Evolutionary conservation across 2,329 filamentous ascomycete species (phyloP).

Genomic region (Talaromyces piceae): DNA sequence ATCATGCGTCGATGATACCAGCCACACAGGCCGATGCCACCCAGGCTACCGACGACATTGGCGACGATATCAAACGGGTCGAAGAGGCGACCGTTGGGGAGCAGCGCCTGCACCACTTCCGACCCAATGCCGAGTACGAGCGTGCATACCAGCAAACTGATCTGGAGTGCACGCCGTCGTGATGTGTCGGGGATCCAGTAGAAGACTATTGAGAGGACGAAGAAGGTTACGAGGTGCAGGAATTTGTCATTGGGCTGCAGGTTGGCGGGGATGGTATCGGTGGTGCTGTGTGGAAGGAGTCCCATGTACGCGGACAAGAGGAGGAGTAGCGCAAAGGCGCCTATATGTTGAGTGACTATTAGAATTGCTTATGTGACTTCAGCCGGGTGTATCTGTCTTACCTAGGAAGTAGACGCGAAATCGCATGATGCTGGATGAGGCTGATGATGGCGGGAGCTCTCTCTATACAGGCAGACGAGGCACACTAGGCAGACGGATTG

Average conservation of each 20-base stretch:
- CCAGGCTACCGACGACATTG: conserved; percentile 72
- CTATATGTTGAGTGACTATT: conserved; percentile 38
- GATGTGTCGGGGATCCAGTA: conserved; percentile 96
- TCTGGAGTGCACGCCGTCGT: conserved; percentile 73
- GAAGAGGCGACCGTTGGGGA: conserved; percentile 65
- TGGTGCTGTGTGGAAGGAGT: conserved; percentile 51
- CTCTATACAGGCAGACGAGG: neutral
- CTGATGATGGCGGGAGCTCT: neutral
- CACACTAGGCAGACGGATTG: neutral
- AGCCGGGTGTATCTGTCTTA: no score
- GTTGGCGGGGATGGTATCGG: conserved; percentile 33
- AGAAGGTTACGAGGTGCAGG: conserved; percentile 82
- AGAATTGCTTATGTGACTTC: no score
- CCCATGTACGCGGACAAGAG: conserved; percentile 72
- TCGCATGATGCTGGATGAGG: conserved; percentile 52
- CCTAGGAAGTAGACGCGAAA: conserved; percentile 85
- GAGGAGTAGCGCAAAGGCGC: conserved; percentile 59
- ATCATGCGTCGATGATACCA: conserved; percentile 97
- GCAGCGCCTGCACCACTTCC: conserved; percentile 51
- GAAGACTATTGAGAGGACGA: conserved; percentile 73
- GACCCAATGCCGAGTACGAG: conserved; percentile 49
- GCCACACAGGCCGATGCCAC: conserved; percentile 64
- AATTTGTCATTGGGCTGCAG: conserved; percentile 77
- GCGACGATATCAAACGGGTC: conserved; percentile 82
- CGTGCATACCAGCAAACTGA: conserved; percentile 76